Evolutionary conservation across 2,329 filamentous ascomycete genomes (phyloP).

Genomic region (Aspergillus pseudotamarii): DNA sequence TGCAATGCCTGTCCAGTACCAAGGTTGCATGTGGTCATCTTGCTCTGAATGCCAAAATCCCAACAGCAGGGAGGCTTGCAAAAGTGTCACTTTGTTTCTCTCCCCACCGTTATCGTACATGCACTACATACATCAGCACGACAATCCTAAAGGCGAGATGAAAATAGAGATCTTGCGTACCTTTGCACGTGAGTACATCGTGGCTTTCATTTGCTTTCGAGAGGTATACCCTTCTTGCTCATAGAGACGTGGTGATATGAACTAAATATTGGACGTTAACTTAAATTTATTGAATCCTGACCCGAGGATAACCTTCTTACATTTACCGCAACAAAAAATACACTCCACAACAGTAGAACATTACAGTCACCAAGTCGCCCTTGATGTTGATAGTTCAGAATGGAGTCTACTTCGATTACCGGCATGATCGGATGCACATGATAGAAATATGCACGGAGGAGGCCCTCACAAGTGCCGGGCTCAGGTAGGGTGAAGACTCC

Average conservation of each 20-base stretch:
- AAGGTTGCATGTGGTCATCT: conserved; percentile 47
- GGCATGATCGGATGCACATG: conserved; percentile 44
- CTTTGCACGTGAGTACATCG: conserved; percentile 42
- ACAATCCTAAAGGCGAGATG: conserved; percentile 11
- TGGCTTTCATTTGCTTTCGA: conserved; percentile 40
- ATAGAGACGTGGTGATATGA: conserved; percentile 24
- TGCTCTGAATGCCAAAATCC: conserved; percentile 48
- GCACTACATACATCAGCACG: conserved; percentile 12
- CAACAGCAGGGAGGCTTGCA: conserved; percentile 49
- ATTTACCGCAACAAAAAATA: conserved; percentile 41
- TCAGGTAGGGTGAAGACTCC: conserved; percentile 38
- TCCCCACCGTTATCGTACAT: conserved; percentile 39
- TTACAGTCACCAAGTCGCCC: conserved; percentile 35
- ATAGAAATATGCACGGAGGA: conserved; percentile 41
- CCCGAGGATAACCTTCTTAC: conserved; percentile 13
- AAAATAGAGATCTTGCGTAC: conserved; percentile 17
- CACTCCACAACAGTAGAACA: conserved; percentile 43
- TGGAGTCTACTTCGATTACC: conserved; percentile 35
- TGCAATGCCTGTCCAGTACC: conserved; percentile 52
- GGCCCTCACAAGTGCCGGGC: conserved; percentile 30
- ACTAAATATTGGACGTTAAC: conserved; percentile 18
- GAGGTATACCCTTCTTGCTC: conserved; percentile 36
- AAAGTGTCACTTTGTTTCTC: conserved; percentile 43
- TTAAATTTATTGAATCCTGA: background rate
- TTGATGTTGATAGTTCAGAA: conserved; percentile 31